Percentiles rank a stretch among this genome's conserved stretches.
phyloP scores from a whole-genome alignment of 495 filamentous ascomycete species.

The Opeltia flavorubescens region DNA sequence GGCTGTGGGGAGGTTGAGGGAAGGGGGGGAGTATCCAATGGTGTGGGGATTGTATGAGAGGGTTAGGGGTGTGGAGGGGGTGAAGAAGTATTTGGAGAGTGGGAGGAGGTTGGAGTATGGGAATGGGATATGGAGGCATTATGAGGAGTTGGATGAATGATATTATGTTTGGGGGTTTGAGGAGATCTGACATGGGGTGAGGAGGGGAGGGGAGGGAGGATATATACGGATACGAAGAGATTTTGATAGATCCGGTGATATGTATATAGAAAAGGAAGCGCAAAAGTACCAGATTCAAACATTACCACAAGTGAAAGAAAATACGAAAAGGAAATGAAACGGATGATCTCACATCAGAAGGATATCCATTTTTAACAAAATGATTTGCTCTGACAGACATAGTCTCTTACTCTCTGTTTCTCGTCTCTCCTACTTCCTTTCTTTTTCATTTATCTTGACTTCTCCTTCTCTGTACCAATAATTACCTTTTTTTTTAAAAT shows the following conservation, averaged over 20 bases:
- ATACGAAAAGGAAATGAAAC: no score
- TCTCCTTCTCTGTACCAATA: background rate
- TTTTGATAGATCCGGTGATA: no score
- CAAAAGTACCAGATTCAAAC: no score
- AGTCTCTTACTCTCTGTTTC: background rate
- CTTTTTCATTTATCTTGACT: background rate
- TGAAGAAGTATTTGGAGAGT: constrained; percentile 48
- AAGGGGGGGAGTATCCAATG: constrained; percentile 31
- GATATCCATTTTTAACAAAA: background rate
- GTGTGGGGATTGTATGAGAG: constrained; percentile 43
- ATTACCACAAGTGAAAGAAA: no score
- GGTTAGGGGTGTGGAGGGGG: constrained; percentile 35
- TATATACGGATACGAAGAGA: background rate
- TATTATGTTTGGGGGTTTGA: background rate
- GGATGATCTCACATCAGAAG: background rate
- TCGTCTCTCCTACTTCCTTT: background rate
- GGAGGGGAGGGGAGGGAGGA: no score
- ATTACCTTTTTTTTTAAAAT: no score
- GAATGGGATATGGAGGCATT: constrained; percentile 46
- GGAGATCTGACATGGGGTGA: no score
- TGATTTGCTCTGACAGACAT: no score
- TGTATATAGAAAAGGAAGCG: no score
- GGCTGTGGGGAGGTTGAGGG: constrained; percentile 30
- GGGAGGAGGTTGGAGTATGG: constrained; percentile 38
- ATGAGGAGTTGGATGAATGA: constrained; percentile 35